Evolutionary conservation across 192 early-diverging fungal species (phyloP).

Genomic region (Coemansia sp.): DNA sequence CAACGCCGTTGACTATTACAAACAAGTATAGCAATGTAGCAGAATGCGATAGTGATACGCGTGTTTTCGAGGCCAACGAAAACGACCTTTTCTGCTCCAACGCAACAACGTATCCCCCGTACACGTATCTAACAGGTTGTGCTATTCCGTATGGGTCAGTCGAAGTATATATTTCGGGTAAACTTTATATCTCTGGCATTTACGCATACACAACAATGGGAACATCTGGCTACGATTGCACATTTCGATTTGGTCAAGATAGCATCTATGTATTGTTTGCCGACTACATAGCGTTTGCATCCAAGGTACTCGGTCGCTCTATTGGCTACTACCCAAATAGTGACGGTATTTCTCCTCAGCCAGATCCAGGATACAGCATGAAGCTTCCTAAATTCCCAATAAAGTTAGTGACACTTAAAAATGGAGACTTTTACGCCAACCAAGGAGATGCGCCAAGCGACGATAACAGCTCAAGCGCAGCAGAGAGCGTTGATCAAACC

Average conservation of each 20-base stretch:
- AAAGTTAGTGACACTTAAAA: neutral
- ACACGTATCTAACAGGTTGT: neutral
- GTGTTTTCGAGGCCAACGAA: neutral
- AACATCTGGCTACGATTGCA: neutral
- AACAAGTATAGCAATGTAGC: neutral
- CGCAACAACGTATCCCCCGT: neutral
- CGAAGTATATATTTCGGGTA: neutral
- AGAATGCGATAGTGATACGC: neutral
- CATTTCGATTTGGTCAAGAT: neutral
- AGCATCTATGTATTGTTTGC: conserved; percentile 1
- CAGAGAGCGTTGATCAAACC: neutral
- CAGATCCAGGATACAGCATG: neutral
- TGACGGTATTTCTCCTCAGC: neutral
- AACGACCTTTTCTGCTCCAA: neutral
- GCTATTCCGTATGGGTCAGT: conserved; percentile 1
- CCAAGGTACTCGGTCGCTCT: neutral
- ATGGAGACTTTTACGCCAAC: conserved; percentile 1
- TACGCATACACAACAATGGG: neutral
- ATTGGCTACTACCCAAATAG: neutral
- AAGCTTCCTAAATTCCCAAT: neutral
- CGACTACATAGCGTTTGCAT: conserved; percentile 7
- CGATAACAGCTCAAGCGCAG: neutral
- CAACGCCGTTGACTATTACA: neutral
- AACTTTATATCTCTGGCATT: neutral
- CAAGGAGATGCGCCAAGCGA: neutral